Evolutionary conservation across 164 flowering plant genomes (phyloP), one percentile per base, ranked within the genome.

Genomic region (Stephania yunnanensis): DNA sequence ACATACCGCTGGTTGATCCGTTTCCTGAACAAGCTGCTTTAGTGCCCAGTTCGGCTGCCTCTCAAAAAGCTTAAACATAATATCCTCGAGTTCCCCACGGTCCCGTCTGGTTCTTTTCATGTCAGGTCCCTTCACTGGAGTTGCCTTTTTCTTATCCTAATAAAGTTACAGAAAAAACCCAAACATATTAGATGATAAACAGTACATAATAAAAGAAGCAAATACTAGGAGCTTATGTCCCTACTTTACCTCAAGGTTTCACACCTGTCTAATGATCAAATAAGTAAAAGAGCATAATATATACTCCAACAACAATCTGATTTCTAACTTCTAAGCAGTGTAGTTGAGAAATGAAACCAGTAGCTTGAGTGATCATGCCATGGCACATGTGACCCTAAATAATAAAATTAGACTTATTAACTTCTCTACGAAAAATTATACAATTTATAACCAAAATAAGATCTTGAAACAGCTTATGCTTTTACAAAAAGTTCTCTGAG

Each of bases 51-150:
- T 89, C 68, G 96, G 82, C 78, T 93, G 97, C 78, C 84, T 86
- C 74, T 93, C 95, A 79, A 93, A 93, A 22, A 93, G 93, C 87
- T 91, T 93, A 77, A 93, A 93, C 95, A 93, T 85, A 74, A 91
- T 91, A 73, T 85, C 89, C 80, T 91, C 92, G 89, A 93, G 76
- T 75, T 91, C 97, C 70, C 89, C 90, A 77, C 93, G 93, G 69
- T 89, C 95, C 81, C 90, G 86, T 82, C 98, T 88, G 68, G 95
- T 87, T 84, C 98, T 87, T 80, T 90, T 93, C 84, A 80, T 81
- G 15, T 92, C 95, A 46, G 92, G 80, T 67, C 78, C 86, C 84
- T 88, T 94, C 9, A 81, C 52, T 58, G 86, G 85, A 67, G 71
- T 11, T 70, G 78, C 72, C 86, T 91, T 92, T 88, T 81, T 91